A percentile compares a stretch with the other conserved stretches of the same genome.
Conservation (phyloP, 495 filamentous ascomycete genomes). For the Durotheca rogersii region DNA sequence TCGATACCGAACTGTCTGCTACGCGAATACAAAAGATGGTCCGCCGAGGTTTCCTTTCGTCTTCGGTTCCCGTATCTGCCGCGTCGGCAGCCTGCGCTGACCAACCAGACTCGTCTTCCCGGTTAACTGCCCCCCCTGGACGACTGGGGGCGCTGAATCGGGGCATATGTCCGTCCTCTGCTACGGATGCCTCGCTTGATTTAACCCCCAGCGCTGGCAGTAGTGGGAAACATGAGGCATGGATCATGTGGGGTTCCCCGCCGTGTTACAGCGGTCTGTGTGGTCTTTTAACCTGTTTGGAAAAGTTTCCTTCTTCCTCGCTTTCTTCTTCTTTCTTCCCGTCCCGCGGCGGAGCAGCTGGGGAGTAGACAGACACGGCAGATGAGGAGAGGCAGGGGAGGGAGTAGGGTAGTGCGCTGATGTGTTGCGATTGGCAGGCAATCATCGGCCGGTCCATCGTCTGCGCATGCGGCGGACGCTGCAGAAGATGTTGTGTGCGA, state of each 20-base stretch:
- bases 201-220: constrained; percentile 9
- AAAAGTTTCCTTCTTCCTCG: no score
- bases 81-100: background rate
- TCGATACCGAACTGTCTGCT: no score
- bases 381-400: constrained; percentile 8
- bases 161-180: constrained; percentile 14
- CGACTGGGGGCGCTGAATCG: constrained; percentile 8
- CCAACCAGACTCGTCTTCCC: background rate
- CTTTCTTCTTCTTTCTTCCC: no score
- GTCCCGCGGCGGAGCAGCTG: no score
- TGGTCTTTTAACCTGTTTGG: constrained; percentile 7
- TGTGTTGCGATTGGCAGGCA: constrained; percentile 12
- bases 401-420: constrained; percentile 14
- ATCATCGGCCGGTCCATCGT: constrained; percentile 19
- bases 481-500: no score
- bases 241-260: constrained; percentile 16
- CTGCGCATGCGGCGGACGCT: no score
- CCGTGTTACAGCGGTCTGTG: constrained; percentile 7
- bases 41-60: no score
- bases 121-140: background rate
- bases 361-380: no score
- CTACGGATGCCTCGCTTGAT: constrained; percentile 27
- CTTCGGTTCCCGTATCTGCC: no score
- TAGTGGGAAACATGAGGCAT: constrained; percentile 8
- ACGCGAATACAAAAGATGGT: no score